Conservation (phyloP, 2,329 filamentous ascomycete genomes). For the Fusarium sp. region DNA sequence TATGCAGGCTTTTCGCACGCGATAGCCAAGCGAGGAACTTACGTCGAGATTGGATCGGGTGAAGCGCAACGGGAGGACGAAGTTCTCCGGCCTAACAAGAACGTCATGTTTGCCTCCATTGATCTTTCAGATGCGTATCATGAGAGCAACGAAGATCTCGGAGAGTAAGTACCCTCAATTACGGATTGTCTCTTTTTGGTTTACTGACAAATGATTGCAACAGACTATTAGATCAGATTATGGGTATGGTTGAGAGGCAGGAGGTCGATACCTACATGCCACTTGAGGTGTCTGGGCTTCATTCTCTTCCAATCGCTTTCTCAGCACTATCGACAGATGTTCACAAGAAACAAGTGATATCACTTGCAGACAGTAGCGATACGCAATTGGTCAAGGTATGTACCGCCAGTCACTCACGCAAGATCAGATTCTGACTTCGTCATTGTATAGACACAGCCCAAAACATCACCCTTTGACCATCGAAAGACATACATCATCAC, state of each 20-base stretch:
- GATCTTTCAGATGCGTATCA: slow-evolving; percentile 36
- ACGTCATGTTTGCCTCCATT: slow-evolving; percentile 42
- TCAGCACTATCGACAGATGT: slow-evolving; percentile 7
- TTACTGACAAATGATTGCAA: slow-evolving; percentile 4
- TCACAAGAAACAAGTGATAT: slow-evolving; percentile 33
- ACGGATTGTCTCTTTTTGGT: neutral
- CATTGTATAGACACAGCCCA: slow-evolving; percentile 33
- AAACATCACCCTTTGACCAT: slow-evolving; percentile 28
- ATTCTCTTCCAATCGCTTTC: slow-evolving; percentile 26
- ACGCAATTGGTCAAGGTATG: slow-evolving; percentile 33
- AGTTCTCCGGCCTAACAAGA: slow-evolving; percentile 29
- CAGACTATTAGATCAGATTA: slow-evolving; percentile 27
- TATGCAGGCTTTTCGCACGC: slow-evolving; percentile 34
- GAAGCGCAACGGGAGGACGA: slow-evolving; percentile 1
- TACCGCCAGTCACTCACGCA: neutral
- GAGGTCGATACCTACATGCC: slow-evolving; percentile 13
- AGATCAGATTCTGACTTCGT: neutral
- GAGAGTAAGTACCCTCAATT: slow-evolving; percentile 22
- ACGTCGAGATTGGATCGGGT: slow-evolving; percentile 29
- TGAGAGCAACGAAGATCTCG: slow-evolving; percentile 32
- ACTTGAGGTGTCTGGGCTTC: slow-evolving; percentile 18
- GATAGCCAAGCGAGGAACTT: slow-evolving; percentile 35
- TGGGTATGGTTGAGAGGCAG: slow-evolving; percentile 25
- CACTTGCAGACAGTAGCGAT: slow-evolving; percentile 2
- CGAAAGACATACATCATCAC: slow-evolving; percentile 44